Evolutionary conservation across 2,329 filamentous ascomycete genomes (phyloP).

Genomic region (Sporothrix curviconia): DNA sequence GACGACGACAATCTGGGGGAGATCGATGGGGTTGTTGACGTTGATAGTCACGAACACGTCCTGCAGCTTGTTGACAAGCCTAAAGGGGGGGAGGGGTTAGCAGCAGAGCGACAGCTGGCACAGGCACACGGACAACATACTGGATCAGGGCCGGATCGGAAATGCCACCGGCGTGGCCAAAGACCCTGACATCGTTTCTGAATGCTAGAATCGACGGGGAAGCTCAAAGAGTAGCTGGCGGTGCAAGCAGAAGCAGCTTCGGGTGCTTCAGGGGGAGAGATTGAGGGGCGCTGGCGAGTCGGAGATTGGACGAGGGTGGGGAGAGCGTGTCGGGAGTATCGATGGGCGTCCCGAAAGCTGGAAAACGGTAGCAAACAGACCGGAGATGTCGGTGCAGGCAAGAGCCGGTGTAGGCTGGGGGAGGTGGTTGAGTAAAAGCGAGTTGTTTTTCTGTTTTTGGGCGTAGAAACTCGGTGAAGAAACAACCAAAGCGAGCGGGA

Average conservation of each 20-base stretch:
- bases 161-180: slow-evolving; percentile 22
- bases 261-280: too few relatives aligned
- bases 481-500: too few relatives aligned
- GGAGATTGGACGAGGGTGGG: too few relatives aligned
- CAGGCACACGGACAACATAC: slow-evolving; percentile 12
- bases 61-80: slow-evolving; percentile 96
- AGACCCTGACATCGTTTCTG: slow-evolving; percentile 14
- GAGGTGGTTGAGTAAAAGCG: too few relatives aligned
- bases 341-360: too few relatives aligned
- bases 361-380: too few relatives aligned
- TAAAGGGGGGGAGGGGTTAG: slow-evolving; percentile 25
- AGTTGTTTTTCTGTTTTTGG: too few relatives aligned
- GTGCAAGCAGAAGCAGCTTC: neutral
- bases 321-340: too few relatives aligned
- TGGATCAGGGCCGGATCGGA: slow-evolving; percentile 24
- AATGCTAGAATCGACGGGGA: neutral
- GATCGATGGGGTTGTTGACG: slow-evolving; percentile 97
- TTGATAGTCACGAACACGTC: slow-evolving; percentile 99
- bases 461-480: too few relatives aligned
- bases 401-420: too few relatives aligned
- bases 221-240: neutral
- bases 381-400: too few relatives aligned
- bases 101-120: neutral
- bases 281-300: too few relatives aligned
- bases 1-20: slow-evolving; percentile 96